Conservation (phyloP, 805 yeast genomes). For the Candida insectorum region DNA sequence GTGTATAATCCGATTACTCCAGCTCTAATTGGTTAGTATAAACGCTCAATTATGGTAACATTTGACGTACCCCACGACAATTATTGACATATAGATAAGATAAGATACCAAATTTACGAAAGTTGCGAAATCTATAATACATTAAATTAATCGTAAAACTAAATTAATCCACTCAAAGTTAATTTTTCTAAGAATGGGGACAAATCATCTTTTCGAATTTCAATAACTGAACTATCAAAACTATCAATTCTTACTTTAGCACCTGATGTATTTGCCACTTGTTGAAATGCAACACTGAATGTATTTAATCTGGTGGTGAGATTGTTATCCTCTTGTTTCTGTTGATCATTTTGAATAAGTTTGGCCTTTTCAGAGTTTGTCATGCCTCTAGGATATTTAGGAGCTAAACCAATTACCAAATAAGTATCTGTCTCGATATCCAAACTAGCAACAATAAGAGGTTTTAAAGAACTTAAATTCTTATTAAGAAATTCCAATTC, state of each 20-base stretch:
- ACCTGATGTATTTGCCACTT: constrained; percentile 76
- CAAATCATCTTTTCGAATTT: constrained; percentile 82
- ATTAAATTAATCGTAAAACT: background rate
- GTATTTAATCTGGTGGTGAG: constrained; percentile 60
- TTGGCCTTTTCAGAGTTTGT: constrained; percentile 33
- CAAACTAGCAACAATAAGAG: constrained; percentile 81
- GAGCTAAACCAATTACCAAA: constrained; percentile 85
- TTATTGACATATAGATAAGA: constrained; percentile 15
- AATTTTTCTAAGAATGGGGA: constrained; percentile 82
- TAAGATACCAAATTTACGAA: background rate
- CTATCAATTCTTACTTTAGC: constrained; percentile 91
- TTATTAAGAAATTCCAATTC: constrained; percentile 59
- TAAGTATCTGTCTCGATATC: constrained; percentile 73
- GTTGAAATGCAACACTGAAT: constrained; percentile 89
- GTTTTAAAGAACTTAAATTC: constrained; percentile 49
- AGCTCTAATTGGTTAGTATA: constrained; percentile 28
- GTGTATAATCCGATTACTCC: constrained; percentile 71
- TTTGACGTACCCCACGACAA: constrained; percentile 26
- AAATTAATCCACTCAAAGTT: constrained; percentile 62
- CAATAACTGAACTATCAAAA: constrained; percentile 91
- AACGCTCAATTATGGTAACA: constrained; percentile 2
- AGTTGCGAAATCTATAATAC: background rate
- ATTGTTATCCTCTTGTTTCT: constrained; percentile 35
- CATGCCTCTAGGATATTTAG: constrained; percentile 61
- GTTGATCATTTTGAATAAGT: constrained; percentile 20